These are phyloP conservation scores for Coniosporium tulheliwenetii DNA, from an alignment of 2,329 filamentous ascomycete genomes.

Conservation along the genomic window DNA sequence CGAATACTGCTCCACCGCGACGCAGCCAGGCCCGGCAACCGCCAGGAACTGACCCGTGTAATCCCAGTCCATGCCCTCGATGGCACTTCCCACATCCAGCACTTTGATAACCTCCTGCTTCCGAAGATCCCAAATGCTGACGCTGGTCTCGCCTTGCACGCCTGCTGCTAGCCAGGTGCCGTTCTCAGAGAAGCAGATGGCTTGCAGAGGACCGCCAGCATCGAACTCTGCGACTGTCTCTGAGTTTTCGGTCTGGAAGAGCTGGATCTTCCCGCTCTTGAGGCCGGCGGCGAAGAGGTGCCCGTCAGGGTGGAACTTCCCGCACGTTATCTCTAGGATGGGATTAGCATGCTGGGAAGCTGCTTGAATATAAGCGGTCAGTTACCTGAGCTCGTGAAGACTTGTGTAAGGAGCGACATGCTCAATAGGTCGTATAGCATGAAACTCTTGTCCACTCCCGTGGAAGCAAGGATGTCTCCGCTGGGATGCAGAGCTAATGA, in stretches of 20 bases:
- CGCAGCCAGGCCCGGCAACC: conserved; percentile 60
- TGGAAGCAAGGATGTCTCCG: conserved; percentile 68
- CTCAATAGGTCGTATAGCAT: conserved; percentile 68
- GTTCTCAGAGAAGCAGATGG: conserved; percentile 83
- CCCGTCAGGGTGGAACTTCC: conserved; percentile 91
- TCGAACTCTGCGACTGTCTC: conserved; percentile 61
- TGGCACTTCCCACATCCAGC: conserved; percentile 68
- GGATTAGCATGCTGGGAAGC: conserved; percentile 6
- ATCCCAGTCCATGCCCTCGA: conserved; percentile 73
- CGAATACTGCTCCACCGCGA: conserved; percentile 78
- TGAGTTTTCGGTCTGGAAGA: conserved; percentile 76
- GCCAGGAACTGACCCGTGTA: conserved; percentile 90
- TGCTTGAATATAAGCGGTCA: conserved; percentile 6
- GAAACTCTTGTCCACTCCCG: conserved; percentile 84
- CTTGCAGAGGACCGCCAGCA: conserved; percentile 49
- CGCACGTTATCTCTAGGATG: conserved; percentile 50
- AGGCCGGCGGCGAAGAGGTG: conserved; percentile 79
- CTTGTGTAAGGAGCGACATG: conserved; percentile 55
- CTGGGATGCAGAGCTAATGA: conserved; percentile 70
- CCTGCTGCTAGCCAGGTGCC: conserved; percentile 88
- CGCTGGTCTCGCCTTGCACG: conserved; percentile 58
- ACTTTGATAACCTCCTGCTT: conserved; percentile 71
- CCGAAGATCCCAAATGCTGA: conserved; percentile 83
- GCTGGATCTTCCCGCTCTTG: conserved; percentile 63
- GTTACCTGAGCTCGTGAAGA: conserved; percentile 68